Evolutionary conservation across 257 asterid species (phyloP), one percentile per base, ranked within the genome.

Genomic region (Forsythia suspensa): DNA sequence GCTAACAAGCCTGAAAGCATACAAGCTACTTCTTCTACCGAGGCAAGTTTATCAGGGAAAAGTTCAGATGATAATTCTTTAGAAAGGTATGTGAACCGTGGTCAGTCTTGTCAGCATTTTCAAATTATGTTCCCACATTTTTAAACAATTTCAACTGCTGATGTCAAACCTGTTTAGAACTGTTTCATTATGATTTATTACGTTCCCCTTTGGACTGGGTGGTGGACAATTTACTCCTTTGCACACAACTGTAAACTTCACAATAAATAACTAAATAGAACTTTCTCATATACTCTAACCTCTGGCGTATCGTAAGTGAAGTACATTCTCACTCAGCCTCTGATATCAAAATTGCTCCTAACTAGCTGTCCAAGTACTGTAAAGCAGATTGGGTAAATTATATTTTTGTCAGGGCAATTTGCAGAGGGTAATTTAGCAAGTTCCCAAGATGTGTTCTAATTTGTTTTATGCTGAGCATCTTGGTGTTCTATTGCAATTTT

Each of bases 11-110:
- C 85, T 80, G 88, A 88, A 82, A 76, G 65, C 67, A 59, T 59
- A 59, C 34, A 82, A 77, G 79, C 84, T 77, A 59, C 79, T 79
- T 73, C 89, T 81, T 77, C 89, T 8, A 75, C 79, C 52, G 87
- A 89, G 77, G 75, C 84, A 76, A 84, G 92, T 80, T 79, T 76
- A 40, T 66, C 79, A 46, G 85, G 82, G 43, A 81, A 73, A 72
- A 84, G 74, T 80, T 71, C 87, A 71, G 65, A 71, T 73, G 81
- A 80, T 77, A 82, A 79, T 77, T 76, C 75, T 67, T 76, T 86
- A 61, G 92, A 90, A 77, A 92, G 98, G 98, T 92, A 88, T 65
- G 84, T 41, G 18, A 57, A 38, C 46, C 57, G 42, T 36, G 73
- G 57, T 75, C 38, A 40, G 4, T 59, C 43, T 36, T 52, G 70